Conservation (phyloP, 495 filamentous ascomycete species). For the Collariella sp. region DNA sequence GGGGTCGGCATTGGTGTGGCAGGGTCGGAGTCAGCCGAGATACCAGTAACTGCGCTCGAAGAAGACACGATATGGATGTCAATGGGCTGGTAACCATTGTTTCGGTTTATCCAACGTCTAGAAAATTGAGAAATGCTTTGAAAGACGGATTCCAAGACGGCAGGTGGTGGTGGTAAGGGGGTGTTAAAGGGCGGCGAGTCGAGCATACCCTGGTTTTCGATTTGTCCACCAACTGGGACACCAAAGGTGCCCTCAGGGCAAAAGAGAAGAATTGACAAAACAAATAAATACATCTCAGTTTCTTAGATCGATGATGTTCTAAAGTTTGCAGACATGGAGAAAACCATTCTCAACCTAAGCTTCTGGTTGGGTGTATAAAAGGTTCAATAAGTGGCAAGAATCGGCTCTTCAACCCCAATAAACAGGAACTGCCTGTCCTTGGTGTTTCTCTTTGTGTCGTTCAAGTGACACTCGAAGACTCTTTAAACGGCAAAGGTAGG, state of each 20-base stretch:
- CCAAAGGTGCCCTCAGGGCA: neutral
- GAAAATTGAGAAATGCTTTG: neutral
- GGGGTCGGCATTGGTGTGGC: neutral
- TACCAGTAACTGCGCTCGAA: neutral
- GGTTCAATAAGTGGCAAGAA: too few relatives aligned
- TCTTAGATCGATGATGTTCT: neutral
- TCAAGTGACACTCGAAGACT: too few relatives aligned
- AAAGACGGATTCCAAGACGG: neutral
- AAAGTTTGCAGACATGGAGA: neutral
- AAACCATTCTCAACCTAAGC: too few relatives aligned
- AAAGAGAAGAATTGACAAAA: neutral
- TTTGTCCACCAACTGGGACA: neutral
- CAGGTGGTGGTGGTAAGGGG: neutral
- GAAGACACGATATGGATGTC: neutral
- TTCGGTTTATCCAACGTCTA: neutral
- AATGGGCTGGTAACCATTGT: neutral
- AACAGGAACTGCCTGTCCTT: too few relatives aligned
- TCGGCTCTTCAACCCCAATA: too few relatives aligned
- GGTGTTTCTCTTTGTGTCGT: too few relatives aligned
- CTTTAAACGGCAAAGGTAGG: too few relatives aligned
- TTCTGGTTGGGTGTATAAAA: too few relatives aligned
- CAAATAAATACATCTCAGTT: neutral
- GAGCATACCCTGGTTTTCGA: neutral
- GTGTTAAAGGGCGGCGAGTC: conserved; percentile 1
- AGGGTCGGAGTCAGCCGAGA: neutral